phyloP scores from a whole-genome alignment of 345 rosid species.

The Cardamine resedifolia region DNA sequence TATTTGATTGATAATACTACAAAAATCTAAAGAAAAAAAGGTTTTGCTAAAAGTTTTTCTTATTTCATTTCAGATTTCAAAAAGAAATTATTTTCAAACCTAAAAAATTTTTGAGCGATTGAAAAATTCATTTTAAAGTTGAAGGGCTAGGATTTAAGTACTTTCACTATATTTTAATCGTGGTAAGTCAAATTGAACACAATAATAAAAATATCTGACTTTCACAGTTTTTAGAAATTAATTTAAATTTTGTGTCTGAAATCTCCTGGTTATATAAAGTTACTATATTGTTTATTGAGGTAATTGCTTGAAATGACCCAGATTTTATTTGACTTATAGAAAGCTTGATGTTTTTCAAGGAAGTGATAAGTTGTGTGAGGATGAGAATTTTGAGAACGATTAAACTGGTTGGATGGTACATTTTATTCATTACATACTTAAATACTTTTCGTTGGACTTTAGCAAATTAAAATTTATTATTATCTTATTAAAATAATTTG shows the following conservation, averaged over 20 bases:
- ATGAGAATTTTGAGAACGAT: conserved; percentile 9
- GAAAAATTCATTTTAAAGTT: neutral
- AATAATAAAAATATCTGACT: neutral
- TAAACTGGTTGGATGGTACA: conserved; percentile 9
- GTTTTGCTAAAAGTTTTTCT: neutral
- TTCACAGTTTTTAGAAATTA: neutral
- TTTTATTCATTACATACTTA: neutral
- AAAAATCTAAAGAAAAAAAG: neutral
- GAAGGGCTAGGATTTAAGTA: neutral
- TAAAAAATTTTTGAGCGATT: neutral
- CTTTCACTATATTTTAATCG: neutral
- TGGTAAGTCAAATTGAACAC: neutral
- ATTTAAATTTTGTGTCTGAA: neutral
- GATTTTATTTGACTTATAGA: neutral
- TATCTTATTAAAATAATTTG: neutral
- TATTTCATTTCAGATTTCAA: neutral
- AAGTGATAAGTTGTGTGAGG: conserved; percentile 22
- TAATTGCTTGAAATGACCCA: no score
- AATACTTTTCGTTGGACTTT: neutral
- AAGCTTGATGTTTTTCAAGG: neutral
- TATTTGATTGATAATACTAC: neutral
- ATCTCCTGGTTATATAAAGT: neutral
- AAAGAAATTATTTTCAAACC: neutral
- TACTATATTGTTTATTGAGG: neutral
- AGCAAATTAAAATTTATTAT: neutral